Evolutionary conservation across 2,329 filamentous ascomycete genomes (phyloP), one percentile per base, ranked within the genome.

Genomic region (Phialophora tarda): DNA sequence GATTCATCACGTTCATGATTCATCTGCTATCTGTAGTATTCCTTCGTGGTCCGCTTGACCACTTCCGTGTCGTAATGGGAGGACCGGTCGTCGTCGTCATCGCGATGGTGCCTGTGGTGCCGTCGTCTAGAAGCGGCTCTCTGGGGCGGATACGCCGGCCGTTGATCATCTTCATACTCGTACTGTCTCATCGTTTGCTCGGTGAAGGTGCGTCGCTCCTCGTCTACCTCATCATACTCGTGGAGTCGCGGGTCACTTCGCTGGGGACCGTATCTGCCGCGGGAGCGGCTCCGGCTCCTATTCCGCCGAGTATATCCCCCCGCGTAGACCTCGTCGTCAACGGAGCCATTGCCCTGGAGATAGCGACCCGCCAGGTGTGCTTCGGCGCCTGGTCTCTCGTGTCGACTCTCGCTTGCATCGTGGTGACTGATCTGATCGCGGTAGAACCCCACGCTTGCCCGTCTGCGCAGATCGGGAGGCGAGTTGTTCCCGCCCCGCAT

Each of bases 181-280:
- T 70, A 70, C 24, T 48, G 55, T 34, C 68, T 56, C 68, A 70
- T 64, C n/a, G 65, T 67, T 32, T 68, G 62, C 55, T 68, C 68
- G 17, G 68, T 70, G 28, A 66, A 68, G 14, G 62, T 65, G 6
- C 62, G 62, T 62, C 64, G 61, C 11, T 79, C 71, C 72, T 72
- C 55, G 64, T 75, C 72, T 38, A 65, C 34, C 41, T 73, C 69
- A 23, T 72, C 54, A 23, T 68, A 51, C 47, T 68, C 53, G 47
- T 63, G 66, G 12, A 74, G 64, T 59, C 75, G 72, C 64, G 73
- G 71, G 59, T 68, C 63, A 38, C 80, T 75, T 53, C 59, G 59
- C 41, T 56, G 67, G 38, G 61, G 60, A 14, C 48, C 59, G 30
- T 69, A 73, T 78, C 74, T 69, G 74, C 74, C 62, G 76, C 74